These are phyloP conservation scores for Didymella segeticola DNA, from an alignment of 2,329 filamentous ascomycete genomes.

Conservation along the genomic window DNA sequence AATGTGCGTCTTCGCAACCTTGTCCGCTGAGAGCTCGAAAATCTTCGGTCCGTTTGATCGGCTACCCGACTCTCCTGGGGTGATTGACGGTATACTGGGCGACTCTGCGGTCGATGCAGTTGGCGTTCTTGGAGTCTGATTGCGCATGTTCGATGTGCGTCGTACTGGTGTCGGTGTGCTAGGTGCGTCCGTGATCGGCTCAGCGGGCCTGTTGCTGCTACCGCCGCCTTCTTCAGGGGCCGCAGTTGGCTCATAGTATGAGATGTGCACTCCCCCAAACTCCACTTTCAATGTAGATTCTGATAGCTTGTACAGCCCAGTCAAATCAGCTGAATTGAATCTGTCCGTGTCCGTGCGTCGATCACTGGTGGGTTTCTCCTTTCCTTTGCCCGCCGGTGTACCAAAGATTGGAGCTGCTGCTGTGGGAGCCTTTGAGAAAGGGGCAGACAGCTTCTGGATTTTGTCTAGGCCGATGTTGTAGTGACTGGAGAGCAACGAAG, in stretches of 20 bases:
- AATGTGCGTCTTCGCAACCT: constrained; percentile 51
- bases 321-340: constrained; percentile 67
- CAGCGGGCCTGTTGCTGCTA: constrained; percentile 19
- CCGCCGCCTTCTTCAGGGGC: constrained; percentile 30
- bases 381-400: constrained; percentile 71
- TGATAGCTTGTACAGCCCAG: constrained; percentile 66
- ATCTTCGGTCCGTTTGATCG: constrained; percentile 44
- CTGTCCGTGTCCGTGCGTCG: constrained; percentile 44
- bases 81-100: constrained; percentile 56
- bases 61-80: constrained; percentile 42
- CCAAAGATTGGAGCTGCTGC: constrained; percentile 59
- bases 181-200: constrained; percentile 55
- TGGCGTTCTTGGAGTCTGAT: constrained; percentile 58
- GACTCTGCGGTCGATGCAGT: constrained; percentile 53
- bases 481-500: constrained; percentile 80
- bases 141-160: constrained; percentile 63
- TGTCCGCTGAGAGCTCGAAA: constrained; percentile 67
- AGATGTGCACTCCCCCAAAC: constrained; percentile 80
- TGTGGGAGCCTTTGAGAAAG: constrained; percentile 74
- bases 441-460: constrained; percentile 80
- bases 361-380: constrained; percentile 69
- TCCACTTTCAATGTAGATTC: constrained; percentile 67
- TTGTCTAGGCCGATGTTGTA: constrained; percentile 77
- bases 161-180: constrained; percentile 78
- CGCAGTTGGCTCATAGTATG: constrained; percentile 71